Conservation (phyloP, 2,329 filamentous ascomycete genomes). For the Lanzia echinophila region DNA sequence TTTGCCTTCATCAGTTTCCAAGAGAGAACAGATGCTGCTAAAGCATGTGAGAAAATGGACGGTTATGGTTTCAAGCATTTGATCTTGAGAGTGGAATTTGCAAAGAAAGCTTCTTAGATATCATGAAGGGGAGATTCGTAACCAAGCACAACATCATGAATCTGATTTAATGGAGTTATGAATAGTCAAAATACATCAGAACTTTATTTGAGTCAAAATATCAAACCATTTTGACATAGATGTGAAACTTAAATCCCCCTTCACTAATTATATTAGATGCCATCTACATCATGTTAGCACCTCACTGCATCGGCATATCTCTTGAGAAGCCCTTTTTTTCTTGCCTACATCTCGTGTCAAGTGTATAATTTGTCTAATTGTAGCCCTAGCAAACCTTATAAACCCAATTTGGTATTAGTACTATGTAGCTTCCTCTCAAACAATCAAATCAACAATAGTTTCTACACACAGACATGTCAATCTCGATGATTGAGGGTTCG, state of each 20-base stretch:
- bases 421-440: no score
- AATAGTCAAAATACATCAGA: background rate
- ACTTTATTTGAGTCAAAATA: background rate
- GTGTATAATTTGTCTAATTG: background rate
- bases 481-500: no score
- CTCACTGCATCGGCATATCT: no score
- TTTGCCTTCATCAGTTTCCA: slow-evolving; percentile 98
- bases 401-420: no score
- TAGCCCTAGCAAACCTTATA: background rate
- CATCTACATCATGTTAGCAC: no score
- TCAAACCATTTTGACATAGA: background rate
- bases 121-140: background rate
- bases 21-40: slow-evolving; percentile 81
- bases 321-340: no score
- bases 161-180: background rate
- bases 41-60: slow-evolving; percentile 96
- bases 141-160: background rate
- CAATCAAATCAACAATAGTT: background rate
- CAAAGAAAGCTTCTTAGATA: slow-evolving; percentile 56
- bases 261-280: no score
- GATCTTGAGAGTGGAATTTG: slow-evolving; percentile 81
- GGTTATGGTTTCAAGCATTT: slow-evolving; percentile 86
- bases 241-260: no score
- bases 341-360: no score
- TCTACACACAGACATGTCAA: background rate